Base-by-base conservation (phyloP, 2,329 filamentous ascomycete species). In the Fusarium devonianum region DNA sequence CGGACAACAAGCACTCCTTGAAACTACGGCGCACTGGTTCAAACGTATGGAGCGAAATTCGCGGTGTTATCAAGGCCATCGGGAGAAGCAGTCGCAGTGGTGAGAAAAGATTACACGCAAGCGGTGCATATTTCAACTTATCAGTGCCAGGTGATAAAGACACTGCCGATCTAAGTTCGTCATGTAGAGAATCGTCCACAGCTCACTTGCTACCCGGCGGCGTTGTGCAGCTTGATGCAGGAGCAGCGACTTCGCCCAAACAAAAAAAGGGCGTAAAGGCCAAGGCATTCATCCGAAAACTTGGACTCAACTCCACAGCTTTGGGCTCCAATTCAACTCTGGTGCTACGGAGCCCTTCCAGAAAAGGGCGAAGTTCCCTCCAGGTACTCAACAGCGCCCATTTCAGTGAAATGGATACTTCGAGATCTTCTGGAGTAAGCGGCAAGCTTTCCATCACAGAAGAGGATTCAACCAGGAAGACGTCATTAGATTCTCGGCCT, bases 1-100 rank as follows among this genome's bases (percentile, higher is more conserved):
- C 51, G 9, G 37, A 39, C 7, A 47, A 37, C 5, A 44, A 49
- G 4, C 51, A 56, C 28, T 43, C 32, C 2, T 21, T 63, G 16
- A 71, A 62, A 37, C 45, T 65, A n/a, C 64, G 62, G 23, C 63
- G 59, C 14, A 62, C 59, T 6, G 61, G 66, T 23, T 66, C 69
- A 9, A 68, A 57, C 23, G 68, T 71, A 4, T 71, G 71, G 68
- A 67, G 66, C 6, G 71, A 72, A 25, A 67, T 73, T 17, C 64
- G 69, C 4, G 63, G 63, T 11, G 71, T 67, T 14, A 64, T 73
- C 41, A 69, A 58, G 30, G 69, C 63, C 2, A 67, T 73, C 17
- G 63, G 67, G 14, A 65, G 62, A 40, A 67, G 53, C n/a, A 65
- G 67, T 19, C 62, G 57, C 7, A 63, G 60, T 32, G 62, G 63